phyloP scores from a whole-genome alignment of 2,329 filamentous ascomycete species.

The Ophiosphaerella narmari region DNA sequence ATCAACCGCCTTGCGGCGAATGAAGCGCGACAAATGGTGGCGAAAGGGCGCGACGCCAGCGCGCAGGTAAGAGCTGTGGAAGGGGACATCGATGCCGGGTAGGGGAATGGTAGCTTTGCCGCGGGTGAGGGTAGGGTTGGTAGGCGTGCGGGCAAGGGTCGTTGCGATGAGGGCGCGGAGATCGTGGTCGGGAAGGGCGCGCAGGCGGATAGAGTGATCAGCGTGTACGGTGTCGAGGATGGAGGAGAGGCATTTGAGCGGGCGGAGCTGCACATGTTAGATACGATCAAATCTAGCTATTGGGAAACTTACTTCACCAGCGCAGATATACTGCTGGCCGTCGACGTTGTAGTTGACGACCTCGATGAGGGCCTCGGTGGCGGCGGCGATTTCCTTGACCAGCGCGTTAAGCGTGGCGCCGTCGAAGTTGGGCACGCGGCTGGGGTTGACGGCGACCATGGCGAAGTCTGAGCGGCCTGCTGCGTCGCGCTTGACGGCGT shows the following conservation, averaged over 20 bases:
- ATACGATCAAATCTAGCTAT: neutral
- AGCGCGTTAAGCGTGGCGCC: neutral
- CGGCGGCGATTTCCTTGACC: neutral
- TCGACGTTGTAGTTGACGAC: conserved; percentile 20
- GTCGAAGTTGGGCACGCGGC: conserved; percentile 2
- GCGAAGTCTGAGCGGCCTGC: conserved; percentile 10
- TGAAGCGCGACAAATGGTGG: too few relatives aligned
- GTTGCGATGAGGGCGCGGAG: too few relatives aligned
- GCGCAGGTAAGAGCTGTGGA: too few relatives aligned
- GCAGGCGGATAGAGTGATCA: too few relatives aligned
- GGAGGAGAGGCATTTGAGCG: neutral
- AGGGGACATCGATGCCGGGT: too few relatives aligned
- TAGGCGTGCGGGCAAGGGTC: too few relatives aligned
- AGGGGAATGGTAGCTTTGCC: too few relatives aligned
- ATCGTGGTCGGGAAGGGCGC: too few relatives aligned
- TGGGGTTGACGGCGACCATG: conserved; percentile 20
- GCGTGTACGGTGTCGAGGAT: too few relatives aligned
- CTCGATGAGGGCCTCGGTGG: conserved; percentile 5
- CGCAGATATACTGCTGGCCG: conserved; percentile 34
- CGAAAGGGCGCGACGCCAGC: too few relatives aligned
- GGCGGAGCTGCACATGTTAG: neutral
- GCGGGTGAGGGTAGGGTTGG: too few relatives aligned
- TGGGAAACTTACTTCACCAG: conserved; percentile 19
- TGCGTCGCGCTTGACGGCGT: conserved; percentile 10
- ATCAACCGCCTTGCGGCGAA: neutral